Conservation (phyloP, 73 alveolate species). For the Stentor coeruleus region DNA sequence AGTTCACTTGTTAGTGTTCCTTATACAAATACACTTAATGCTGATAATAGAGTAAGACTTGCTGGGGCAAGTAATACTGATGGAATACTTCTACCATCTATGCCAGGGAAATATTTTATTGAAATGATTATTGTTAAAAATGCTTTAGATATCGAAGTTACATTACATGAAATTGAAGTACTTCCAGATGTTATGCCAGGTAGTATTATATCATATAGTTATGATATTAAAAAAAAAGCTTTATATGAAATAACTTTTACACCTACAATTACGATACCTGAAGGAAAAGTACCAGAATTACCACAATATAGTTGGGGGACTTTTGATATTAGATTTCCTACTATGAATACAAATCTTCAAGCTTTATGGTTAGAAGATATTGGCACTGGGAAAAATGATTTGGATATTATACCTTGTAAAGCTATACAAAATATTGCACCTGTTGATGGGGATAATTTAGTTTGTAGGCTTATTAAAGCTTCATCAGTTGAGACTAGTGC, state of each 20-base stretch:
- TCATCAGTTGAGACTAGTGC: not conserved
- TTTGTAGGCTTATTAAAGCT: not conserved
- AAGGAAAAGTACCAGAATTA: conserved; percentile 4
- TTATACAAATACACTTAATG: not conserved
- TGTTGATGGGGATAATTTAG: not conserved
- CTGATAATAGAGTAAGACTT: not conserved
- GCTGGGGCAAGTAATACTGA: not conserved
- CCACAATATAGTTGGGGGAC: conserved; percentile 13
- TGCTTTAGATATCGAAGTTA: not conserved
- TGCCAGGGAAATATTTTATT: conserved; percentile 18
- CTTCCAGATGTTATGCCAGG: not conserved
- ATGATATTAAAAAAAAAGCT: not conserved
- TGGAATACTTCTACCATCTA: conserved; percentile 10
- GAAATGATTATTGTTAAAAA: not conserved
- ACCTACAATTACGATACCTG: not conserved
- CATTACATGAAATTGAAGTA: not conserved
- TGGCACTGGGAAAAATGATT: conserved; percentile 15
- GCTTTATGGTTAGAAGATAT: conserved; percentile 1
- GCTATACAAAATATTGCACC: conserved; percentile 2
- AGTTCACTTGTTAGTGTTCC: not conserved
- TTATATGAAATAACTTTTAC: conserved; percentile 11
- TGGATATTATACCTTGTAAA: conserved; percentile 10
- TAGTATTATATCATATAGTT: not conserved
- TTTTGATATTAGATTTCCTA: conserved; percentile 4
- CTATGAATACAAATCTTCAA: not conserved